Conservation (phyloP, 2,329 filamentous ascomycete species). For the Calonectria montana region DNA sequence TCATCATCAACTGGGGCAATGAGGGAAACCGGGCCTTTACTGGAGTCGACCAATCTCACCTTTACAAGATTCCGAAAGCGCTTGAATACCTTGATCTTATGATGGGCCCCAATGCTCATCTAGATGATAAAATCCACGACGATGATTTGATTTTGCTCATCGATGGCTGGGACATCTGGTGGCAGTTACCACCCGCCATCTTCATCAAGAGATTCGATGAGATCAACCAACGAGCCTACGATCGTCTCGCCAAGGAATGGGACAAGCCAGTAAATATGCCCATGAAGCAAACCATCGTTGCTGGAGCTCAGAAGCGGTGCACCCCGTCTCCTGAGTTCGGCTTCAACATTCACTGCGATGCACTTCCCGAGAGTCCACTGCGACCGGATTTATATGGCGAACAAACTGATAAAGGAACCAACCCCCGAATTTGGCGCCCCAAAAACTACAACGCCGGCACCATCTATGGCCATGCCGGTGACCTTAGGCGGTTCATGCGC, state of each 20-base stretch:
- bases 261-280: not conserved
- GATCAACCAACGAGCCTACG: constrained; percentile 29
- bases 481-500: constrained; percentile 37
- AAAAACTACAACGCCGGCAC: constrained; percentile 43
- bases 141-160: constrained; percentile 40
- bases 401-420: constrained; percentile 21
- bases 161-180: constrained; percentile 44
- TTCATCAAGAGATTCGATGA: constrained; percentile 40
- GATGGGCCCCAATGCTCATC: not conserved
- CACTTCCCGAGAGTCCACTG: constrained; percentile 29
- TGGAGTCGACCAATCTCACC: constrained; percentile 36
- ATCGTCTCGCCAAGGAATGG: constrained; percentile 26
- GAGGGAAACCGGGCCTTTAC: constrained; percentile 18
- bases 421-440: constrained; percentile 16
- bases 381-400: constrained; percentile 34
- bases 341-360: constrained; percentile 27
- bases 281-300: constrained; percentile 35
- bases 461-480: constrained; percentile 38
- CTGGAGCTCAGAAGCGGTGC: constrained; percentile 36
- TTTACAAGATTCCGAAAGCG: constrained; percentile 40
- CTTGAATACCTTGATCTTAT: constrained; percentile 40
- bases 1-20: constrained; percentile 44
- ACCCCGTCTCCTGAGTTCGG: constrained; percentile 22
- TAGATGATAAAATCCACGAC: constrained; percentile 27
- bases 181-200: constrained; percentile 41